Conservation (phyloP, 139 green algal species). For the Penium margaritaceum region DNA sequence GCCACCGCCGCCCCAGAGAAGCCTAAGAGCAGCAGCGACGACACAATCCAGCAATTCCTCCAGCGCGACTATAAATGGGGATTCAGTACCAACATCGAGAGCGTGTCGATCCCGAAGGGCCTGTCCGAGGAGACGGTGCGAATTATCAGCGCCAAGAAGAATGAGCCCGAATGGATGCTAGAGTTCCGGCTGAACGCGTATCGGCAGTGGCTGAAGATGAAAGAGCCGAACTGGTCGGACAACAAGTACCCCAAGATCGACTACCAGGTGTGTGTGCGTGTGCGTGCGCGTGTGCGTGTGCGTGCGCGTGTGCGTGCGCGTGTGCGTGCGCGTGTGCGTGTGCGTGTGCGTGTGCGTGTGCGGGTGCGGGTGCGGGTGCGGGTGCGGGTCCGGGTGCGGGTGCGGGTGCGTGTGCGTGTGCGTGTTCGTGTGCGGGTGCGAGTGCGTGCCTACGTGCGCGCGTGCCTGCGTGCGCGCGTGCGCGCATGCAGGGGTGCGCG, state of each 20-base stretch:
- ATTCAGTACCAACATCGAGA: slow-evolving; percentile 91
- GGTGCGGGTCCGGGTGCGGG: too few relatives aligned
- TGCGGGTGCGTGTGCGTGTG: too few relatives aligned
- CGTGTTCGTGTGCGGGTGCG: too few relatives aligned
- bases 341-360: too few relatives aligned
- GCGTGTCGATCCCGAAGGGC: slow-evolving; percentile 72
- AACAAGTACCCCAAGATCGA: slow-evolving; percentile 60
- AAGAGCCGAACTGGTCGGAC: slow-evolving; percentile 82
- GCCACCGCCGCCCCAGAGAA: not conserved
- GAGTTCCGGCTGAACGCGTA: slow-evolving; percentile 91
- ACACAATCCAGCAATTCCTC: slow-evolving; percentile 36
- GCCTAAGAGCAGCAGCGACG: slow-evolving; percentile 21
- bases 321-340: too few relatives aligned
- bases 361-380: too few relatives aligned
- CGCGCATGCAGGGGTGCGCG: too few relatives aligned
- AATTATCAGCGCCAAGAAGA: slow-evolving; percentile 93
- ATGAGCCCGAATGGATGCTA: slow-evolving; percentile 98
- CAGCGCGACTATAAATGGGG: slow-evolving; percentile 81
- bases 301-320: too few relatives aligned
- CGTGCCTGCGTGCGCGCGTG: too few relatives aligned
- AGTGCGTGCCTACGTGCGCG: too few relatives aligned
- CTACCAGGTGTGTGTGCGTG: slow-evolving; percentile 44
- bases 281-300: too few relatives aligned
- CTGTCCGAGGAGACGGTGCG: slow-evolving; percentile 87
- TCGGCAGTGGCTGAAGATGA: slow-evolving; percentile 92